These are phyloP conservation scores for Trichoderma lentiforme DNA, from an alignment of 2,329 filamentous ascomycete species.

Conservation along the genomic window DNA sequence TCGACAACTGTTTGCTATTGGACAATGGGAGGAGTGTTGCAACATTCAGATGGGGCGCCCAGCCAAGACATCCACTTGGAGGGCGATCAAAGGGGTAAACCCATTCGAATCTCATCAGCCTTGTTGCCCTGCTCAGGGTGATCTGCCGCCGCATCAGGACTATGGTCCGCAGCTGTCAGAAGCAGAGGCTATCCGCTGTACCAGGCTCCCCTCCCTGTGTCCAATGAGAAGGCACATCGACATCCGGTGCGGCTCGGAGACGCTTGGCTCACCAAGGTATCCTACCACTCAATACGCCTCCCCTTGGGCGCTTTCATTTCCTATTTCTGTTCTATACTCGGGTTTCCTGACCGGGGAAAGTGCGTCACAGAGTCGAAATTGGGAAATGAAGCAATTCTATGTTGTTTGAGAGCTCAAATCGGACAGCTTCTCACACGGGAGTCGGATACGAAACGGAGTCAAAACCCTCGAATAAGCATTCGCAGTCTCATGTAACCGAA, in stretches of 20 bases:
- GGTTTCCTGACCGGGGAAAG: background rate
- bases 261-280: background rate
- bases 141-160: background rate
- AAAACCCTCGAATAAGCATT: background rate
- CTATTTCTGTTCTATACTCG: background rate
- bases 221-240: background rate
- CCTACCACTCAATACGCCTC: background rate
- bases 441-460: background rate
- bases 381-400: background rate
- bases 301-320: background rate
- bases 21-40: background rate
- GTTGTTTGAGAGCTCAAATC: background rate
- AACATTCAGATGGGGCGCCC: background rate
- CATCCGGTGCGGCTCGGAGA: background rate
- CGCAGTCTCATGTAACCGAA: background rate
- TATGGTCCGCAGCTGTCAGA: slow-evolving; percentile 1
- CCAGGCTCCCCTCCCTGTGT: background rate
- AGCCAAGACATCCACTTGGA: background rate
- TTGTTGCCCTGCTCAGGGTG: background rate
- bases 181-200: background rate
- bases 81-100: background rate
- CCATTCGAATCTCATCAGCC: background rate
- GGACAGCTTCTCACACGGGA: background rate
- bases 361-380: background rate
- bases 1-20: background rate